Base-by-base conservation (phyloP, 2,329 filamentous ascomycete genomes). In the Teratosphaeria nubilosa region DNA sequence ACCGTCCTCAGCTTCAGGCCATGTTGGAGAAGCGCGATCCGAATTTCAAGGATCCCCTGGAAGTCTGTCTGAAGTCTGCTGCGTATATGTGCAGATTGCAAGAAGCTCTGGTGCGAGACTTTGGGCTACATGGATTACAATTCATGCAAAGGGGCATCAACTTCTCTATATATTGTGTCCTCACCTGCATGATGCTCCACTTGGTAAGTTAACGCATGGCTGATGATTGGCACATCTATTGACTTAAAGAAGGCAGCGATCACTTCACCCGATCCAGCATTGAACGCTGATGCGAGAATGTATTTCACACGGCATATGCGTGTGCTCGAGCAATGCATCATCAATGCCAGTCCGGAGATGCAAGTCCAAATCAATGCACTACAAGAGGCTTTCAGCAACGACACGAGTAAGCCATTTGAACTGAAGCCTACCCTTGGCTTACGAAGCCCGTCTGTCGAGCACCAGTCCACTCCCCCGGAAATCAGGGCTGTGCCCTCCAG, bases 221-320 rank as follows among this genome's bases (percentile, higher is more conserved):
- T 51, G 53, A 54, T 56, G 41, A 20, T 20, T 45, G 5, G 30
- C n/a, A 9, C 30, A 20, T 22, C 13, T 6, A n/a, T 31, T 25
- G 37, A 55, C 53, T 11, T 37, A 11, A 16, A 41, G n/a, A 45
- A 71, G 91, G 87, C 96, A 64, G 91, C 91, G 4, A 86, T 96
- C 61, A 95, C 91, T 14, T 96, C 91, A 20, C 92, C 94, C 20
- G 91, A 97, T 70, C 88, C 90, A 1, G 88, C 94, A 45, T 82
- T 96, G 58, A 91, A 94, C 69, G 78, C 80, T 0, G 90, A 96
- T 71, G 90, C 92, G 5, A 83, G 89, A 32, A 87, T 92, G 61
- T 97, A 88, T 70, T 97, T 97, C 68, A 88, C 90, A 1, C 82
- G 92, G 53, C 91, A 96, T 67, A 96, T 97, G 92, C 85, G 91